Base-by-base conservation (phyloP, 2,329 filamentous ascomycete genomes). In the Penicillium sp. region DNA sequence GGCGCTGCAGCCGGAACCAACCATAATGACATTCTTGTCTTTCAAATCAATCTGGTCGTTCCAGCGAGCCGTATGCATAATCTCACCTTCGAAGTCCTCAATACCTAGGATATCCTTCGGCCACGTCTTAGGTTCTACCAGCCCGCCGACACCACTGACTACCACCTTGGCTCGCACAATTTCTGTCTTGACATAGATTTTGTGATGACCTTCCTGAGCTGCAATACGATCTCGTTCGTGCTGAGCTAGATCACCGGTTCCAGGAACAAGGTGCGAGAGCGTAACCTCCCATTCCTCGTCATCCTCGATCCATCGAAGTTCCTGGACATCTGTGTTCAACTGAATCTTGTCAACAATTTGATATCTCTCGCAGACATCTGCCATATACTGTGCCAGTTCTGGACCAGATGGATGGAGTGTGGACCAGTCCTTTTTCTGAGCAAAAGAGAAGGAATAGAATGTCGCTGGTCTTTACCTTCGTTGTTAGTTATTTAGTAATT, bases 1-100 rank as follows among this genome's bases (percentile, higher is more conserved):
- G 3, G 82, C 82, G 61, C 77, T 81, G 64, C 83, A 85, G 13
- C 83, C 83, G 2, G 81, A 84, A 5, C 83, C 83, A 44, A 85
- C 67, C 10, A 85, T 79, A 10, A 85, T 73, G 1, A 85, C 80
- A 59, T 85, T 74, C 63, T 85, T 85, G 56, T 77, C 78, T 10
- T 74, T 73, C 18, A 85, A 70, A 55, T 84, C 78, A 37, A 83
- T 70, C 5, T 73, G 73, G n/a, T 79, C 70, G 44, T 82, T 75
- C 83, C 82, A 85, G 50, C 81, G 71, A 5, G 82, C 82, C 0
- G 82, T 83, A 61, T 85, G 83, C 57, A 85, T 82, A 43, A 83
- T 74, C n/a, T 77, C 68, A 5, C 83, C 83, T 57, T 81, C 71
- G 63, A 85, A 85, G 3, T 68, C 71, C 10, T 84, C 80, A 38